Base-by-base conservation (phyloP, 441 rosid genomes). In the Populus hybrid region DNA sequence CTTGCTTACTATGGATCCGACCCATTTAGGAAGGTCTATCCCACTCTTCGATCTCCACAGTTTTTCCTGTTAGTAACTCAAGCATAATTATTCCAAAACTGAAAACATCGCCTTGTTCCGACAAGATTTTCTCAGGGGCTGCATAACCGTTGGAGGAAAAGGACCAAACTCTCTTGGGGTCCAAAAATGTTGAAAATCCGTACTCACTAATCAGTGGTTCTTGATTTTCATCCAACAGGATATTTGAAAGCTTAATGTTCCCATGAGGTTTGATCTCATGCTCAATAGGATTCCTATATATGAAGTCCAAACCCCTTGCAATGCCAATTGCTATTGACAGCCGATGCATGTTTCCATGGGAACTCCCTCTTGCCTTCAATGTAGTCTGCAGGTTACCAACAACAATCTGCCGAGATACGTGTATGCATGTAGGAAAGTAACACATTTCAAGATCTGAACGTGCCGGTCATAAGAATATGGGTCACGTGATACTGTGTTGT, bases 1-100 rank as follows among this genome's bases (percentile, higher is more conserved):
- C 76, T 91, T 91, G 69, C 89, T 86, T 35, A 89, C 92, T 89
- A 85, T 85, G 38, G 89, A 82, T 74, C 82, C 84, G 32, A 88
- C 94, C 92, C 94, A 91, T 32, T 85, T 86, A 1, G 91, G 91
- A 46, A 91, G 90, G 77, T 89, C 88, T 64, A 88, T 81, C 32
- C 86, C 86, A 5, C 75, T 88, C 68, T 79, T 88, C 61, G 24
- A 24, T 24, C 24, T 89, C 90, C 3, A 86, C 87, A 0, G 82
- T 70, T 83, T 88, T 91, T 21, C 90, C 91, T 0, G 91, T 89
- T 24, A 89, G 86, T 9, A 89, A 74, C 80, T 86, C 89, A 1
- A 89, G 84, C 23, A 91, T 82, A 11, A 89, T 88, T 36, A 90
- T 82, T 16, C 93, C 91, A 10, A 84, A 83, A 85, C 89, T 85